Evolutionary conservation across 345 rosid species (phyloP).

Genomic region (Aegle marmelos): DNA sequence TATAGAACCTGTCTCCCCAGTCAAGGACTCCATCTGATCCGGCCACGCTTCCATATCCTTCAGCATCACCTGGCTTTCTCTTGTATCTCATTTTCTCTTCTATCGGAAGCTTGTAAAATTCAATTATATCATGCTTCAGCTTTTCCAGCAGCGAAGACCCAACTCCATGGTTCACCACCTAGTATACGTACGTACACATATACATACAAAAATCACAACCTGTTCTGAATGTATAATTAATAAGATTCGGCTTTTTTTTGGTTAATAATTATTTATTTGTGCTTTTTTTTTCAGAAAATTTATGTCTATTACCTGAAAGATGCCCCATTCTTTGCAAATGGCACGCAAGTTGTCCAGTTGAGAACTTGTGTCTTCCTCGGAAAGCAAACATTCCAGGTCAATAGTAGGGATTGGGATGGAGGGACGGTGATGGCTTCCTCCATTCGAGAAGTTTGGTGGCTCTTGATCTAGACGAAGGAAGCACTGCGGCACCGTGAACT

Average conservation of each 20-base stretch:
- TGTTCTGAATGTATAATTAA: neutral
- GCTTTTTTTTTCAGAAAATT: too few species aligned
- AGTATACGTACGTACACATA: neutral
- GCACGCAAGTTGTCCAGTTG: constrained; percentile 30
- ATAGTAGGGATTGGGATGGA: constrained; percentile 15
- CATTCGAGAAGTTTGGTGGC: neutral
- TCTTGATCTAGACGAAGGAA: constrained; percentile 10
- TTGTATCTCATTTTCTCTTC: constrained; percentile 33
- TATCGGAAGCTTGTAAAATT: constrained; percentile 28
- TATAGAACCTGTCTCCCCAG: constrained; percentile 32
- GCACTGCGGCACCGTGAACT: constrained; percentile 17
- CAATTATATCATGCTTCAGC: constrained; percentile 23
- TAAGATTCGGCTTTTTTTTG: too few species aligned
- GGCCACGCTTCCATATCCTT: constrained; percentile 20
- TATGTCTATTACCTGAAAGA: constrained; percentile 31
- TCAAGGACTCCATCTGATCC: constrained; percentile 24
- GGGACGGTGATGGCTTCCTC: neutral
- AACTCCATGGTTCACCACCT: constrained; percentile 42
- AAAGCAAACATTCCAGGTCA: constrained; percentile 24
- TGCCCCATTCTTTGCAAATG: constrained; percentile 36
- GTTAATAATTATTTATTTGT: too few species aligned
- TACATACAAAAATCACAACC: too few species aligned
- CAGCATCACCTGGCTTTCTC: constrained; percentile 18
- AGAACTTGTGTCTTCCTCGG: constrained; percentile 2
- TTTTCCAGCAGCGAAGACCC: constrained; percentile 7